A percentile compares a stretch with the other conserved stretches of the same genome.
Conservation (phyloP, 2,329 filamentous ascomycete species). For the Thermoascus crustaceus region DNA sequence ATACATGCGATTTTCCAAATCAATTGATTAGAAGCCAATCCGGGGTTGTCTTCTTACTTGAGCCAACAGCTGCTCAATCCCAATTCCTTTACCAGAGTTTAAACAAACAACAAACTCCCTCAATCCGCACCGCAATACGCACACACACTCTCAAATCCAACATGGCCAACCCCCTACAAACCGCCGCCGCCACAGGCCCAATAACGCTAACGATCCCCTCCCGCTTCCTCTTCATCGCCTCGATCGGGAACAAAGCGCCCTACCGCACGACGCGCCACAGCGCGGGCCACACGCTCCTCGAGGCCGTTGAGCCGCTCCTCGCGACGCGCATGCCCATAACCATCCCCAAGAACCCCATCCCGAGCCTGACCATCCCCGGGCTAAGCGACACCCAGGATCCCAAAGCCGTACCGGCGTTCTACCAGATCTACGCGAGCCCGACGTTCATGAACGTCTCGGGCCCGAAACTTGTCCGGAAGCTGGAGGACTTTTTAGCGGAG, state of each 20-base stretch:
- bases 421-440: constrained; percentile 56
- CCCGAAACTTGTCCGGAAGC: constrained; percentile 57
- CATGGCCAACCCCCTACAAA: constrained; percentile 1
- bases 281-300: constrained; percentile 72
- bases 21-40: no score
- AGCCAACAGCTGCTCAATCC: no score
- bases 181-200: constrained; percentile 3
- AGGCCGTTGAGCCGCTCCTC: constrained; percentile 48
- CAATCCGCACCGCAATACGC: no score
- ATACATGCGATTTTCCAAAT: no score
- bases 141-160: no score
- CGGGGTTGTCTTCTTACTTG: no score
- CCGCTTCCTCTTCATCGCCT: constrained; percentile 64
- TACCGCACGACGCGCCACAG: constrained; percentile 77
- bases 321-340: constrained; percentile 31
- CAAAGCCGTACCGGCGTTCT: constrained; percentile 20
- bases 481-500: constrained; percentile 38
- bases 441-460: constrained; percentile 82
- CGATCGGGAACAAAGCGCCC: constrained; percentile 66
- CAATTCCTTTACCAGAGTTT: no score
- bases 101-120: no score
- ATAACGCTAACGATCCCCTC: no score
- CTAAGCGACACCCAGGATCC: no score
- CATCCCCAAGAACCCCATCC: constrained; percentile 32
- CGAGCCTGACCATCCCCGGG: constrained; percentile 51